Evolutionary conservation across 2,329 filamentous ascomycete species (phyloP).

Genomic region (Fusarium paranaense): DNA sequence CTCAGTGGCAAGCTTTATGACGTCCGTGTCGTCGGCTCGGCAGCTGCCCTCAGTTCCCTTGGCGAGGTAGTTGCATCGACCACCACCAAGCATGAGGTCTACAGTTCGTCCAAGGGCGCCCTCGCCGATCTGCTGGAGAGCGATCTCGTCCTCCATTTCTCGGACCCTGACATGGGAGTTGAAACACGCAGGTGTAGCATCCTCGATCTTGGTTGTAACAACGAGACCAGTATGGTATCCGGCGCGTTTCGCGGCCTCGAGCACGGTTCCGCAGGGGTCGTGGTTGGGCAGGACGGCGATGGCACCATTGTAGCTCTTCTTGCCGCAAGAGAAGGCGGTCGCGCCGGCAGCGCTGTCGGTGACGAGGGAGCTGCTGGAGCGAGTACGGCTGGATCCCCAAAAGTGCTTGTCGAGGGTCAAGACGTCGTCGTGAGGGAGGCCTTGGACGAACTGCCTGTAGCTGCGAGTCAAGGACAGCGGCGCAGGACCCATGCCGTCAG

Average conservation of each 20-base stretch:
- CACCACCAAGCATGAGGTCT: slow-evolving; percentile 93
- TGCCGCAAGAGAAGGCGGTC: slow-evolving; percentile 92
- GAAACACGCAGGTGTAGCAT: slow-evolving; percentile 96
- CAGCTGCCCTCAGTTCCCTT: slow-evolving; percentile 87
- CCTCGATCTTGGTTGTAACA: slow-evolving; percentile 85
- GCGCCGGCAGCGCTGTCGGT: slow-evolving; percentile 98
- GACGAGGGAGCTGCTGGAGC: slow-evolving; percentile 85
- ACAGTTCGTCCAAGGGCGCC: slow-evolving; percentile 88
- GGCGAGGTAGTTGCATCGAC: slow-evolving; percentile 91
- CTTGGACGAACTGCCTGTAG: slow-evolving; percentile 82
- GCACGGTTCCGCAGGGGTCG: slow-evolving; percentile 87
- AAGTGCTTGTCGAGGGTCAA: slow-evolving; percentile 88
- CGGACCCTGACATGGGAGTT: slow-evolving; percentile 86
- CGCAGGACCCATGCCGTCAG: slow-evolving; percentile 97
- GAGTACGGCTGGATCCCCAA: slow-evolving; percentile 89
- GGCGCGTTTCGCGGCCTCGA: slow-evolving; percentile 92
- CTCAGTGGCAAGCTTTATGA: slow-evolving; percentile 77
- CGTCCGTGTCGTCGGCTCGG: slow-evolving; percentile 80
- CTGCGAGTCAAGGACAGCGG: slow-evolving; percentile 87
- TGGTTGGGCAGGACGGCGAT: slow-evolving; percentile 90
- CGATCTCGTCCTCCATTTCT: slow-evolving; percentile 88
- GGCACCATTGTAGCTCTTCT: slow-evolving; percentile 97
- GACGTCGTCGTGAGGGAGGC: slow-evolving; percentile 78
- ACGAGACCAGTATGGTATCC: slow-evolving; percentile 95
- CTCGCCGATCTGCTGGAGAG: slow-evolving; percentile 89